Base-by-base conservation (phyloP, 306 rosid species). In the Adenanthera pavonina region DNA sequence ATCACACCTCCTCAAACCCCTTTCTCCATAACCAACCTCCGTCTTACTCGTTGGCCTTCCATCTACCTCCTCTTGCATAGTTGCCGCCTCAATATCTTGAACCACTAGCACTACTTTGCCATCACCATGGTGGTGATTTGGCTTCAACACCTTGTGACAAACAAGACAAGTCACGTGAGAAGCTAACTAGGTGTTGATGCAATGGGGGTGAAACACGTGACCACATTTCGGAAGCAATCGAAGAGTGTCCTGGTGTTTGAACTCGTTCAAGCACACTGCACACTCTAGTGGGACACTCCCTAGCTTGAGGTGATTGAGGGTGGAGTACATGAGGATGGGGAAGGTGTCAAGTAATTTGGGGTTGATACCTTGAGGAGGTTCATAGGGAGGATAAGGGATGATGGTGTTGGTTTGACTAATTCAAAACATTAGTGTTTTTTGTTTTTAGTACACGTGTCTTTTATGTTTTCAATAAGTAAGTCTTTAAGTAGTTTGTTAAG, bases 211-310 rank as follows among this genome's bases (percentile, higher is more conserved):
- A 78, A 89, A 92, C 20, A 85, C 88, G 72, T 92, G 97, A 13
- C 60, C 7, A 30, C 65, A 59, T 59, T 3, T 25, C 6, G 36
- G 65, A 8, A 59, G 65, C 35, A 59, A 8, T 11, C 89, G 89
- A 15, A 92, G 89, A 49, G 82, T 75, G 34, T 92, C 94, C 49
- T 4, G 16, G 41, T 82, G 76, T 4, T 16, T 65, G 78, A 92
- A 92, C 75, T 92, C 92, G 77, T 73, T 59, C 78, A 92, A 76
- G 76, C 96, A 92, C 56, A 92, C 92, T 1, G 87, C 91, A 61
- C 96, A 92, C 51, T 88, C 89, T 5, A 82, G 81, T 64, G 84
- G 64, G 0, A 20, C 80, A 49, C 69, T 87, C 3, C 34, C 36
- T 3, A 76, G 54, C 72, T 79, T 85, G 72, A 81, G 77, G 44